Conservation (phyloP, 1,284 basidiomycete genomes). For the Cryptococcus sp. region DNA sequence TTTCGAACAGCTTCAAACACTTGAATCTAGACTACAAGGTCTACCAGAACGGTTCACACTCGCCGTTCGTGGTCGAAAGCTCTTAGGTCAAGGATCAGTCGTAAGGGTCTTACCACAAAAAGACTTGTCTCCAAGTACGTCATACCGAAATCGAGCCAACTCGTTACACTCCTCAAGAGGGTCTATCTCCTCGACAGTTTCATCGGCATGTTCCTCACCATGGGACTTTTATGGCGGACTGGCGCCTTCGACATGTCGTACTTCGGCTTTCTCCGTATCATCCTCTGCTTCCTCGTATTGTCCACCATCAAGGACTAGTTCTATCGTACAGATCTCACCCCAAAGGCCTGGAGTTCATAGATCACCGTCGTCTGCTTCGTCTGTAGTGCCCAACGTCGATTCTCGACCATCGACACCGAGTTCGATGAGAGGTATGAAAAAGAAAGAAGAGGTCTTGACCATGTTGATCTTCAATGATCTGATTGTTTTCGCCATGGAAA, state of each 20-base stretch:
- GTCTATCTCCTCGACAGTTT: conserved; percentile 21
- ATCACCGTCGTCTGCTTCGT: conserved; percentile 16
- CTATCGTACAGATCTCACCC: conserved; percentile 6
- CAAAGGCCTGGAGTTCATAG: conserved; percentile 5
- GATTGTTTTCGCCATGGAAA: conserved; percentile 53
- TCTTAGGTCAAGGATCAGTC: conserved; percentile 65
- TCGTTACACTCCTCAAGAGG: conserved; percentile 25
- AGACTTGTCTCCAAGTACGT: conserved; percentile 14
- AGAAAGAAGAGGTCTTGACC: conserved; percentile 47
- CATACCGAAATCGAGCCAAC: conserved; percentile 11
- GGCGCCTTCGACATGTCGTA: conserved; percentile 16
- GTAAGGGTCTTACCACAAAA: conserved; percentile 36
- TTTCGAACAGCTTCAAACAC: conserved; percentile 63
- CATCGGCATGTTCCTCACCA: conserved; percentile 20
- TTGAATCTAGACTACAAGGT: conserved; percentile 59
- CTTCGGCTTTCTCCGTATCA: conserved; percentile 27
- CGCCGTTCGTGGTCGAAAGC: conserved; percentile 63
- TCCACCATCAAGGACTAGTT: conserved; percentile 5
- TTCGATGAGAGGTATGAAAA: conserved; percentile 4
- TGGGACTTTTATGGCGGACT: conserved; percentile 22
- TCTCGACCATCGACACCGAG: conserved; percentile 11
- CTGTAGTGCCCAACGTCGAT: conserved; percentile 5
- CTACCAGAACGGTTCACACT: conserved; percentile 56
- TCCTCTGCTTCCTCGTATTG: conserved; percentile 14
- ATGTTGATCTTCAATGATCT: conserved; percentile 68